A percentile compares a stretch with the other conserved stretches of the same genome.
Conservation (phyloP, 2,329 filamentous ascomycete genomes). For the Penicillium sp. region DNA sequence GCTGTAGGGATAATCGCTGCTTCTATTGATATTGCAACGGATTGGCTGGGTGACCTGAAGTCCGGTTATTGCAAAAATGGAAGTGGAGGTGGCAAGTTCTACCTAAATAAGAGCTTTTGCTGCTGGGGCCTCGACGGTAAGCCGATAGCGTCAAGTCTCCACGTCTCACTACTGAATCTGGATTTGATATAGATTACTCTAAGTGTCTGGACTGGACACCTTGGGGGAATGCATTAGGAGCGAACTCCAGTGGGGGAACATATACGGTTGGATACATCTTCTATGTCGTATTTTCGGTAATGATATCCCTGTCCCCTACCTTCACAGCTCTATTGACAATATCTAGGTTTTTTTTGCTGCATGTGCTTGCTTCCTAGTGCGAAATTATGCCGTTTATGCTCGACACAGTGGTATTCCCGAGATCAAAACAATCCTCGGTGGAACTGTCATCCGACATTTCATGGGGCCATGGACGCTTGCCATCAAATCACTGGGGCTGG, state of each 20-base stretch:
- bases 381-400: slow-evolving; percentile 80
- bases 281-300: slow-evolving; percentile 78
- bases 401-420: slow-evolving; percentile 96
- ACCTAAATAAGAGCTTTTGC: slow-evolving; percentile 87
- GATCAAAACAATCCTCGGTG: slow-evolving; percentile 93
- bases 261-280: slow-evolving; percentile 87
- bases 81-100: slow-evolving; percentile 79
- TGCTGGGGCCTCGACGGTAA: slow-evolving; percentile 80
- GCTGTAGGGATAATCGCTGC: slow-evolving; percentile 82
- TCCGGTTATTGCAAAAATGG: slow-evolving; percentile 78
- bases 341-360: slow-evolving; percentile 70
- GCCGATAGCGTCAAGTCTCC: slow-evolving; percentile 6
- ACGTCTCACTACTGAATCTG: slow-evolving; percentile 12
- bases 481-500: slow-evolving; percentile 84
- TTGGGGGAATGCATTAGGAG: slow-evolving; percentile 74
- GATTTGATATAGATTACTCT: slow-evolving; percentile 54
- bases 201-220: slow-evolving; percentile 84
- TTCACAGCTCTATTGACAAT: slow-evolving; percentile 20
- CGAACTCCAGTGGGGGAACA: slow-evolving; percentile 62
- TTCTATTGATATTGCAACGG: slow-evolving; percentile 81
- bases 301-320: slow-evolving; percentile 24
- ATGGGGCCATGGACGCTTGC: slow-evolving; percentile 83
- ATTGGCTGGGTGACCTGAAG: slow-evolving; percentile 93
- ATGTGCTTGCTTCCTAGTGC: slow-evolving; percentile 74
- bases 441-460: slow-evolving; percentile 87